These are phyloP conservation scores for Phytomonas sp. DNA, from an alignment of 208 protist species.

Conservation along the genomic window DNA sequence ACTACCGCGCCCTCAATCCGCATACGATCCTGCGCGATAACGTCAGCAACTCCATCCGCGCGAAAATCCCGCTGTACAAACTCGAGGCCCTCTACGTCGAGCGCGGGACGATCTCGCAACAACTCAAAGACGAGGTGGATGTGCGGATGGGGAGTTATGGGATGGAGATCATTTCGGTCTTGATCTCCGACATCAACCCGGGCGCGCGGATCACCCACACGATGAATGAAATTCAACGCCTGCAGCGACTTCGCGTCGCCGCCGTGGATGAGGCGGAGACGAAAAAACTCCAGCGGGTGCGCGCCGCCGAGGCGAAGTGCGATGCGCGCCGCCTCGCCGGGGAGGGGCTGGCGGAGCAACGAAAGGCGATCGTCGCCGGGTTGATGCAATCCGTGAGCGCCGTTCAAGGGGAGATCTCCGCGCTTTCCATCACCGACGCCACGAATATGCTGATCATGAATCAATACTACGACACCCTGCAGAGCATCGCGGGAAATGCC, in stretches of 20 bases:
- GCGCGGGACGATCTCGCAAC: slow-evolving; percentile 64
- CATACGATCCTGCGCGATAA: slow-evolving; percentile 41
- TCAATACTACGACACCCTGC: slow-evolving; percentile 78
- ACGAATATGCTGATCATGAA: slow-evolving; percentile 72
- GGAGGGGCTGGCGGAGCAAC: slow-evolving; percentile 50
- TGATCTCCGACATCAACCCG: slow-evolving; percentile 75
- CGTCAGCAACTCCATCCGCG: slow-evolving; percentile 61
- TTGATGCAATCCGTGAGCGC: slow-evolving; percentile 42
- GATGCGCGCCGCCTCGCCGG: slow-evolving; percentile 52
- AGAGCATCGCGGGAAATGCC: slow-evolving; percentile 32
- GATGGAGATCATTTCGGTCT: slow-evolving; percentile 55
- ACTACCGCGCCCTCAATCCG: slow-evolving; percentile 41
- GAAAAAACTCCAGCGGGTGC: slow-evolving; percentile 56
- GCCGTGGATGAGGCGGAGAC: slow-evolving; percentile 70
- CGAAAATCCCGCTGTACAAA: slow-evolving; percentile 65
- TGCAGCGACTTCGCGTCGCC: slow-evolving; percentile 65
- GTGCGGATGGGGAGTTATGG: slow-evolving; percentile 49
- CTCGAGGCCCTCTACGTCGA: slow-evolving; percentile 73
- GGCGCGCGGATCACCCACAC: slow-evolving; percentile 38
- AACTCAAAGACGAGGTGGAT: slow-evolving; percentile 63
- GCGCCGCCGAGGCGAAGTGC: slow-evolving; percentile 63
- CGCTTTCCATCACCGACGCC: slow-evolving; percentile 35
- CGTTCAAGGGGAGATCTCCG: slow-evolving; percentile 35
- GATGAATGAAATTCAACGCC: slow-evolving; percentile 72
- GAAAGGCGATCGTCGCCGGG: slow-evolving; percentile 61